Evolutionary conservation across 768 basidiomycete species (phyloP), one percentile per base, ranked within the genome.

Genomic region (Panaeolus papilionaceus): DNA sequence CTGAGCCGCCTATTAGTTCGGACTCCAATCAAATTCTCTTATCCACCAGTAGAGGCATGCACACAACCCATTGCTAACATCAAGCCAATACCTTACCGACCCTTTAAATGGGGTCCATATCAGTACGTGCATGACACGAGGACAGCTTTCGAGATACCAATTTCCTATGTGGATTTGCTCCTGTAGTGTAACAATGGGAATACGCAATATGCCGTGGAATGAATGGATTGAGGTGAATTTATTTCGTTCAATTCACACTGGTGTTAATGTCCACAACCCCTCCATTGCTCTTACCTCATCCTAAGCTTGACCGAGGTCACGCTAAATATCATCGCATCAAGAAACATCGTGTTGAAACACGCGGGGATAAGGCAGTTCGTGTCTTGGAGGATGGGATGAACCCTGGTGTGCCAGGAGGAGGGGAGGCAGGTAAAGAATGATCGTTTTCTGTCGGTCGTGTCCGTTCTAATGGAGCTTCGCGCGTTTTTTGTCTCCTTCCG

Each of bases 141-240:
- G n/a, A n/a, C 61, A 20, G 14, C 18, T 28, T 44, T 33, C 11
- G 16, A 26, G 38, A 61, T 20, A 28, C 38, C 37, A 40, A 64
- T 33, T 11, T 40, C 16, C 20, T 20, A 8, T 64, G 51, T 33
- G 40, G 42, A 26, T 62, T 39, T 14, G 16, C 38, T 63, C 10
- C 28, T 40, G 11, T 62, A 91, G 89, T 70, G 82, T 90, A 47
- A 92, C 89, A 38, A 92, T 91, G 89, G 89, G 87, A 68, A 86
- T 90, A 71, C 84, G 87, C 44, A 78, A 73, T 62, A 91, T 92
- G 89, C 80, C 80, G 9, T 93, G 88, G 88, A 82, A 84, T 45
- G 86, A 89, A 64, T 92, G 91, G 92, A 87, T 93, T 58, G 89
- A 92, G 79, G 89, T 88, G n/a, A 75, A 67, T 61, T 28, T n/a